phyloP scores from a whole-genome alignment of 2,329 filamentous ascomycete genomes.

The Pezicula rhizophila region DNA sequence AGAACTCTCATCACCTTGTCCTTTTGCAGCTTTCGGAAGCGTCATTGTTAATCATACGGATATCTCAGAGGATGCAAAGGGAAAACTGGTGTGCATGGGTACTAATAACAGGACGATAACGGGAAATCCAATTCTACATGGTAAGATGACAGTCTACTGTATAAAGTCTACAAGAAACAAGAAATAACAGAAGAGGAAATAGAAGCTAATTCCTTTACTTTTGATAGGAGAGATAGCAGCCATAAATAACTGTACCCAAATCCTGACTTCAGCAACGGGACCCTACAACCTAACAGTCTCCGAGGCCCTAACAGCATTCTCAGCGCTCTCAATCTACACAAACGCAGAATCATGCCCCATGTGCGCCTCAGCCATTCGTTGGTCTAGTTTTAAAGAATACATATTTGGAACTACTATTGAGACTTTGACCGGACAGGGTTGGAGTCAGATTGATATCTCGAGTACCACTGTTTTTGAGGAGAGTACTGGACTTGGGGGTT shows the following conservation, averaged over 20 bases:
- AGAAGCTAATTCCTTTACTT: background rate
- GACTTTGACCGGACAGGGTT: constrained; percentile 39
- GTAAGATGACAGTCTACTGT: constrained; percentile 21
- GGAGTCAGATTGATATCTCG: constrained; percentile 43
- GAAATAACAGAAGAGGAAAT: background rate
- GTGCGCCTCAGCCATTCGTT: constrained; percentile 51
- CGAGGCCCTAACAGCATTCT: constrained; percentile 39
- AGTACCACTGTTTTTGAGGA: constrained; percentile 41
- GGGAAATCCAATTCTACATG: constrained; percentile 49
- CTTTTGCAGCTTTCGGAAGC: constrained; percentile 46
- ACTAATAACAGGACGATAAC: constrained; percentile 37
- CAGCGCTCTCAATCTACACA: constrained; percentile 45
- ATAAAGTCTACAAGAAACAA: background rate
- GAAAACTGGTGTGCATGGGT: constrained; percentile 43
- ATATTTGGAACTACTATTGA: constrained; percentile 47
- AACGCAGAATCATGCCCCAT: constrained; percentile 53
- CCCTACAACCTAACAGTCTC: constrained; percentile 35
- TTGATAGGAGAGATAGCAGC: constrained; percentile 44
- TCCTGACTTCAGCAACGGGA: constrained; percentile 40
- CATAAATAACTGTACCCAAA: constrained; percentile 45
- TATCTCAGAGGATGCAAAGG: constrained; percentile 26
- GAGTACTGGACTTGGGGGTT: constrained; percentile 30
- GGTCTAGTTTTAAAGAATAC: constrained; percentile 49
- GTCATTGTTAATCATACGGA: constrained; percentile 50
- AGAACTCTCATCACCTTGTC: constrained; percentile 40